A percentile compares a stretch with the other conserved stretches of the same genome.
phyloP scores from a whole-genome alignment of 345 rosid genomes.

The Brassica cretica region DNA sequence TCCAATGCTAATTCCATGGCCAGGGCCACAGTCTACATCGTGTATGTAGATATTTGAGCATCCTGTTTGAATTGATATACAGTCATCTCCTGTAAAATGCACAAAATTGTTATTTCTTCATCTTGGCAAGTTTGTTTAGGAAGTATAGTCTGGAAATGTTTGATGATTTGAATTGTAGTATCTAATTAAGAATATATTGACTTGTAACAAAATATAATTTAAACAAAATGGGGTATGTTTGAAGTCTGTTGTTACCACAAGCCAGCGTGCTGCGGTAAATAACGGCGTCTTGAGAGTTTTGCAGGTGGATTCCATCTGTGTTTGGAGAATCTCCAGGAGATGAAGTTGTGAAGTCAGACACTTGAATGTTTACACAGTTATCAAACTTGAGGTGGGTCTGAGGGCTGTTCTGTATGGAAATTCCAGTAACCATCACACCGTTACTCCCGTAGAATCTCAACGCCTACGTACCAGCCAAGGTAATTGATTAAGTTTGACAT shows the following conservation, averaged over 20 bases:
- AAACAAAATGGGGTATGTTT: constrained; percentile 12
- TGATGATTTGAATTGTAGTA: constrained; percentile 3
- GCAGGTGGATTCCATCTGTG: constrained; percentile 89
- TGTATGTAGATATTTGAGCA: constrained; percentile 75
- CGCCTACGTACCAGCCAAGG: constrained; percentile 51
- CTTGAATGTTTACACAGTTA: constrained; percentile 59
- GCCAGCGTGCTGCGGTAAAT: constrained; percentile 59
- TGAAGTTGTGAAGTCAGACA: constrained; percentile 54
- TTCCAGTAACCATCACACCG: constrained; percentile 64
- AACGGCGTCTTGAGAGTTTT: constrained; percentile 66
- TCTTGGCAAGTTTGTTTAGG: neutral
- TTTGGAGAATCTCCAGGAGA: constrained; percentile 81
- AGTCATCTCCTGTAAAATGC: constrained; percentile 78
- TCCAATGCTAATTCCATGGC: constrained; percentile 96
- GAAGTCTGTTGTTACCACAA: constrained; percentile 58
- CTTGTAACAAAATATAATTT: neutral
- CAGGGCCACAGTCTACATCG: constrained; percentile 79
- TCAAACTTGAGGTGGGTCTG: constrained; percentile 91
- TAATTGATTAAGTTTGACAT: neutral
- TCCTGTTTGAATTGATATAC: constrained; percentile 84
- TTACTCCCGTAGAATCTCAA: constrained; percentile 81
- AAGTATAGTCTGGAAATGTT: neutral
- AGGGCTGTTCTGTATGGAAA: constrained; percentile 87
- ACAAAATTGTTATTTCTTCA: constrained; percentile 1
- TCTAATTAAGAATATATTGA: constrained; percentile 10